Evolutionary conservation across 148 eudicot genomes (phyloP), one percentile per base, ranked within the genome.

Genomic region (Dysphania ambrosioides): DNA sequence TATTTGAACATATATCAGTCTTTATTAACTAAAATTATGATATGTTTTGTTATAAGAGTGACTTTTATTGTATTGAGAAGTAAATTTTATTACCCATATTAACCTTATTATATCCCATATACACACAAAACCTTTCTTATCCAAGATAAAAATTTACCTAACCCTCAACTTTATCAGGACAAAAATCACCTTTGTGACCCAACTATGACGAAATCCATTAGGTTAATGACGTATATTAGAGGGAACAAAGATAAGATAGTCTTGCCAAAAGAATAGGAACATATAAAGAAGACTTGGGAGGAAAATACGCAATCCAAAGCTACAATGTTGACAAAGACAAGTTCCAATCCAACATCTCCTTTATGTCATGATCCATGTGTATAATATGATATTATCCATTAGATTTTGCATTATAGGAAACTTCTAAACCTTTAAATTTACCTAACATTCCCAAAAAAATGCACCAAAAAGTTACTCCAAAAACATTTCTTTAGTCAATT

Each of bases 401-500:
- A 19, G 19, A 69, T 59, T 27, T 47, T 59, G 10, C 63, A 13
- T 59, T 58, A 3, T 21, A 13, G 18, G 32, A 59, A 26, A 59
- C 63, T 31, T 59, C 63, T 59, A 59, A 24, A 53, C 63, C 63
- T 59, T 59, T 18, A 10, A 63, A 56, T 56, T 30, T 58, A 77
- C 80, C 75, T 71, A 77, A 53, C 80, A 35, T 53, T 19, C 29
- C 68, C 29, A 51, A 66, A 62, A 66, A 62, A 42, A n/a, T 26
- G 31, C 35, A 23, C 69, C 44, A 61, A 78, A 49, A 51, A 71
- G 53, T 12, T 18, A 58, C 62, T 53, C 8, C 16, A 53, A 66
- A 64, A 55, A 26, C 70, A 38, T 40, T 32, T 55, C n/a, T 10
- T 6, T 42, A 26, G 78, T 79, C 81, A 79, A 79, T 26, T 68